Percentiles rank a stretch among this genome's conserved stretches.
phyloP scores from a whole-genome alignment of 768 basidiomycete genomes.

The Serpula lacrymans region DNA sequence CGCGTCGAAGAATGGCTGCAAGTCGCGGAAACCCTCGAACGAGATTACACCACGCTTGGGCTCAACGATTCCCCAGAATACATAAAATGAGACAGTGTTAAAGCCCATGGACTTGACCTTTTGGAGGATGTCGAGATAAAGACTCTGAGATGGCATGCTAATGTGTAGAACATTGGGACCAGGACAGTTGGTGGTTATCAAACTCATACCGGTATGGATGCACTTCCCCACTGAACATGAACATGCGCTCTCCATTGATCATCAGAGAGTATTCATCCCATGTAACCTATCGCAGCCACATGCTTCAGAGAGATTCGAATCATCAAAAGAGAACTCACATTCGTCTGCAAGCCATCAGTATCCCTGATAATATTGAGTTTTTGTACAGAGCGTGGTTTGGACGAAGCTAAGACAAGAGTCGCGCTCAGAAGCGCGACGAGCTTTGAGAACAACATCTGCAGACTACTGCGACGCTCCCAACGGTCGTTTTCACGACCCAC shows the following conservation, averaged over 20 bases:
- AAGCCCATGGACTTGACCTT: constrained; percentile 62
- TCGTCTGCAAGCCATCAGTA: constrained; percentile 1
- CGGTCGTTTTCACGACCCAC: too few relatives aligned
- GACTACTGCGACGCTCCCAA: too few relatives aligned
- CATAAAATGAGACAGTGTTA: constrained; percentile 58
- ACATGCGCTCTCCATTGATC: constrained; percentile 53
- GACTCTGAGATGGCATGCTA: constrained; percentile 35
- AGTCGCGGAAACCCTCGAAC: constrained; percentile 44
- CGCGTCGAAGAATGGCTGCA: constrained; percentile 22
- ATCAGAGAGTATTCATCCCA: constrained; percentile 62
- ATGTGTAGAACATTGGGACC: not conserved
- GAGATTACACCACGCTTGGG: constrained; percentile 48
- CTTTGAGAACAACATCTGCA: not conserved
- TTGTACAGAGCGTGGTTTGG: not conserved
- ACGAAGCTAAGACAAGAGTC: not conserved
- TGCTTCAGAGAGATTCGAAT: not conserved
- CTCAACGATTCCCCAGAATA: constrained; percentile 48
- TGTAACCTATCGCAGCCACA: constrained; percentile 32
- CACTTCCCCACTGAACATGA: constrained; percentile 59
- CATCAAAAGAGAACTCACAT: not conserved
- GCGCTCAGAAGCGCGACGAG: not conserved
- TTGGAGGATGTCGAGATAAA: constrained; percentile 59
- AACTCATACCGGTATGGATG: constrained; percentile 49
- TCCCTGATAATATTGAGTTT: not conserved
- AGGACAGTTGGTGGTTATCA: constrained; percentile 14